A percentile compares a stretch with the other conserved stretches of the same genome.
Conservation (phyloP, 352 stramenopile species). For the Globisporangium solare region DNA sequence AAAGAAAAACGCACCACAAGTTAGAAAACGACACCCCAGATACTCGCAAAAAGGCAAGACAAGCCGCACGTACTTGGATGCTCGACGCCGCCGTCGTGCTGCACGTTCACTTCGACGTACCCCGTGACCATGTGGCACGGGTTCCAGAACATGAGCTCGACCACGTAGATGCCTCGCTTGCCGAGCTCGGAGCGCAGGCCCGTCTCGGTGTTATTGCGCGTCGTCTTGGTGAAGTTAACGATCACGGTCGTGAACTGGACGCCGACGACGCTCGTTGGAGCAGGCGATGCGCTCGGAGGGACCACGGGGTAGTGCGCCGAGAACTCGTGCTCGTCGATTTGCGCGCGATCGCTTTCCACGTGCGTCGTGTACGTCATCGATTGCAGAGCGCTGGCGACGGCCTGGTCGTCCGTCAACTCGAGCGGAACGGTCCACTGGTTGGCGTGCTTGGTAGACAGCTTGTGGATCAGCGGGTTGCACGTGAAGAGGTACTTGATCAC, state of each 20-base stretch:
- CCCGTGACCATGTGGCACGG: conserved; percentile 38
- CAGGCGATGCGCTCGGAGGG: neutral
- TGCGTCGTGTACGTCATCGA: conserved; percentile 5
- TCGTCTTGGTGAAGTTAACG: conserved; percentile 32
- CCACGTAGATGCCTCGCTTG: conserved; percentile 36
- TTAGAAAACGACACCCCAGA: neutral
- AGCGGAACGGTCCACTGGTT: conserved; percentile 36
- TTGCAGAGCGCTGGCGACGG: neutral
- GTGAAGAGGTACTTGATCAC: conserved; percentile 40
- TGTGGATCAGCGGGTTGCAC: conserved; percentile 37
- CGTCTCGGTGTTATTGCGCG: conserved; percentile 36
- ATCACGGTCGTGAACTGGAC: conserved; percentile 30
- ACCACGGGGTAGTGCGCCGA: conserved; percentile 10
- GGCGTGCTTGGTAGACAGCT: conserved; percentile 24
- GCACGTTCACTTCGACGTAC: conserved; percentile 42
- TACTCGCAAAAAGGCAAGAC: neutral
- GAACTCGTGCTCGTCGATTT: conserved; percentile 11
- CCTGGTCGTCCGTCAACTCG: conserved; percentile 21
- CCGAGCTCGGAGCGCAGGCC: conserved; percentile 31
- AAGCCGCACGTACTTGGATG: conserved; percentile 30
- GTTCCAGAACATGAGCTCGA: conserved; percentile 33
- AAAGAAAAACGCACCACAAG: neutral
- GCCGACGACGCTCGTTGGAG: conserved; percentile 14
- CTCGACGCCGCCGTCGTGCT: conserved; percentile 34
- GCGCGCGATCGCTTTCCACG: neutral